phyloP scores from a whole-genome alignment of 768 basidiomycete genomes.

The Lentinus brumalis region DNA sequence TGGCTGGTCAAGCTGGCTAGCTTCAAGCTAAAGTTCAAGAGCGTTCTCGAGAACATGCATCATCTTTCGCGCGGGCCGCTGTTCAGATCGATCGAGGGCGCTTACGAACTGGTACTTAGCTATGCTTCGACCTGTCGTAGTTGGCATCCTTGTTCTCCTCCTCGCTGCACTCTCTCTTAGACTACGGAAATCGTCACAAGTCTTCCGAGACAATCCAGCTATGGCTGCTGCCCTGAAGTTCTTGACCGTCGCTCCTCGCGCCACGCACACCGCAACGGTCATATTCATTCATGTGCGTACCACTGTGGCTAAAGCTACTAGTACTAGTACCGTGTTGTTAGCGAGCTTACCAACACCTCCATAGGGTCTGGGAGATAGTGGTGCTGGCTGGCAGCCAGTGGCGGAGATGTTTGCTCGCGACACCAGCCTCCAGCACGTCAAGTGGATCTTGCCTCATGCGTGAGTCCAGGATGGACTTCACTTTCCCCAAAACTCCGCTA shows the following conservation, averaged over 20 bases:
- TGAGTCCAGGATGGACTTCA: conserved; percentile 38
- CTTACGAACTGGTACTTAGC: no score
- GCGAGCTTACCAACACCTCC: conserved; percentile 1
- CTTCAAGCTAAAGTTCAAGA: no score
- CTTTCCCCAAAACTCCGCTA: neutral
- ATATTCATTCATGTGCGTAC: conserved; percentile 84
- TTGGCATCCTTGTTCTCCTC: neutral
- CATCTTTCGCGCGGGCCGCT: no score
- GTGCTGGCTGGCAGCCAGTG: conserved; percentile 76
- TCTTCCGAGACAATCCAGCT: neutral
- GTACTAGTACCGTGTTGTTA: neutral
- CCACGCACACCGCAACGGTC: conserved; percentile 81
- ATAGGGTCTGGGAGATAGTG: conserved; percentile 77
- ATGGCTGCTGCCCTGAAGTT: conserved; percentile 43
- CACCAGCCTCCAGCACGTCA: conserved; percentile 66
- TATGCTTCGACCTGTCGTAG: neutral
- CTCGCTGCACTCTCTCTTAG: no score
- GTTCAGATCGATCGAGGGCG: no score
- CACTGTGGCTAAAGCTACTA: neutral
- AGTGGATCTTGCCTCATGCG: conserved; percentile 90
- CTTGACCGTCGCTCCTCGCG: conserved; percentile 53
- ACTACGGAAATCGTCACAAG: no score
- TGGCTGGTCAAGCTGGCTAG: no score
- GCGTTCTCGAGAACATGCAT: no score
- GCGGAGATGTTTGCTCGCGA: conserved; percentile 64